Conservation (phyloP, 2,329 filamentous ascomycete species). For the Salinomyces thailandicus region DNA sequence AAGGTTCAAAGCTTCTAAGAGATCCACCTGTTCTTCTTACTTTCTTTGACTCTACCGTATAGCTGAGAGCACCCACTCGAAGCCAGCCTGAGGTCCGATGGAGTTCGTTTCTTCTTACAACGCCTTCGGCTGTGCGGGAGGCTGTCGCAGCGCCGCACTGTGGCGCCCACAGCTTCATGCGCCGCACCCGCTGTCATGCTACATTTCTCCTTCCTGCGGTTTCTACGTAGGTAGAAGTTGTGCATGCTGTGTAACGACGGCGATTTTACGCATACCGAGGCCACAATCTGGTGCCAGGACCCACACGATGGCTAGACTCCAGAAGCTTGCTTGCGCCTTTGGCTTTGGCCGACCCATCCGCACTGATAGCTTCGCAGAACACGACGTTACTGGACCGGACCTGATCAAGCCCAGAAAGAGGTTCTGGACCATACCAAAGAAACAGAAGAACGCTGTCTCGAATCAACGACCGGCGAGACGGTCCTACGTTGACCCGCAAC, state of each 20-base stretch:
- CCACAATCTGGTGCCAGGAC: background rate
- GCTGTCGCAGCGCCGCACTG: background rate
- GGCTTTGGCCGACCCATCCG: background rate
- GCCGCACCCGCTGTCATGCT: too few species aligned
- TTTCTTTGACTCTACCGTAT: too few species aligned
- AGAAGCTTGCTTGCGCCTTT: slow-evolving; percentile 3
- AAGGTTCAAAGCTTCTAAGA: too few species aligned
- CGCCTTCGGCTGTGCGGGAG: slow-evolving; percentile 2
- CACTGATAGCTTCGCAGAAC: background rate
- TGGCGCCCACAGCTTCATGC: too few species aligned
- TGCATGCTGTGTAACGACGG: background rate
- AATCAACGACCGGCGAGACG: too few species aligned
- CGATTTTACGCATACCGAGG: background rate
- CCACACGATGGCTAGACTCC: slow-evolving; percentile 1
- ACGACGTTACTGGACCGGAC: background rate
- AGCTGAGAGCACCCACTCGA: background rate
- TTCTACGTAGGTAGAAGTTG: too few species aligned
- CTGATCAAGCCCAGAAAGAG: background rate
- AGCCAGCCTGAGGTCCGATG: background rate
- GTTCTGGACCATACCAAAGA: too few species aligned
- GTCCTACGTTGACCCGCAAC: too few species aligned
- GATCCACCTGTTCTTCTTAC: too few species aligned
- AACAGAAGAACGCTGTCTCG: too few species aligned
- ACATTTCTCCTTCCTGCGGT: too few species aligned
- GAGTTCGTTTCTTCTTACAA: background rate